Conservation (phyloP, 352 stramenopile species). For the Globisporangium acanthophoron region DNA sequence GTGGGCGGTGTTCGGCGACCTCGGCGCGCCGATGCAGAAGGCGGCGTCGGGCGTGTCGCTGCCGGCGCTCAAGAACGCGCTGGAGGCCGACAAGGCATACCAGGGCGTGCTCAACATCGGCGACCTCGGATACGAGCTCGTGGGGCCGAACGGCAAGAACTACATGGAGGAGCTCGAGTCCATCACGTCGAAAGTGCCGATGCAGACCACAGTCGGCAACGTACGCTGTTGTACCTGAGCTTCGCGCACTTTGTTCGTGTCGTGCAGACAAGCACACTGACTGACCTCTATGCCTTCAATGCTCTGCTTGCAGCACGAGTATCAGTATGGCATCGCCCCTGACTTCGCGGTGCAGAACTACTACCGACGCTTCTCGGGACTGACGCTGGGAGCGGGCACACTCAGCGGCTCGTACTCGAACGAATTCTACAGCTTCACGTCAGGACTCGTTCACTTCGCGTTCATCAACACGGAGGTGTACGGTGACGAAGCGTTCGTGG, state of each 20-base stretch:
- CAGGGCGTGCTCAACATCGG: conserved; percentile 67
- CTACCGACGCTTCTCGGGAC: conserved; percentile 50
- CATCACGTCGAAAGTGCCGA: conserved; percentile 52
- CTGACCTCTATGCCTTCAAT: conserved; percentile 1
- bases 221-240: conserved; percentile 18
- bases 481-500: conserved; percentile 51
- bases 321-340: conserved; percentile 48
- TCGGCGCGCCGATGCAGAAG: conserved; percentile 48
- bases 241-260: background rate
- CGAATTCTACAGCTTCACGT: conserved; percentile 75
- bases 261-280: background rate
- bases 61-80: conserved; percentile 50
- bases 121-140: conserved; percentile 68
- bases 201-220: conserved; percentile 76
- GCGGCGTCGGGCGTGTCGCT: conserved; percentile 54
- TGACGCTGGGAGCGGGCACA: conserved; percentile 41
- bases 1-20: conserved; percentile 76
- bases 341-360: conserved; percentile 71
- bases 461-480: conserved; percentile 81
- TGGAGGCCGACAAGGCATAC: conserved; percentile 30
- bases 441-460: conserved; percentile 60
- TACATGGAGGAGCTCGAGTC: conserved; percentile 70
- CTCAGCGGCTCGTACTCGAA: conserved; percentile 59
- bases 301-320: conserved; percentile 46
- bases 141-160: conserved; percentile 46